A percentile compares a stretch with the other conserved stretches of the same genome.
These are phyloP conservation scores for Camptophora hylomeconis DNA, from an alignment of 2,329 filamentous ascomycete genomes.

Conservation along the genomic window DNA sequence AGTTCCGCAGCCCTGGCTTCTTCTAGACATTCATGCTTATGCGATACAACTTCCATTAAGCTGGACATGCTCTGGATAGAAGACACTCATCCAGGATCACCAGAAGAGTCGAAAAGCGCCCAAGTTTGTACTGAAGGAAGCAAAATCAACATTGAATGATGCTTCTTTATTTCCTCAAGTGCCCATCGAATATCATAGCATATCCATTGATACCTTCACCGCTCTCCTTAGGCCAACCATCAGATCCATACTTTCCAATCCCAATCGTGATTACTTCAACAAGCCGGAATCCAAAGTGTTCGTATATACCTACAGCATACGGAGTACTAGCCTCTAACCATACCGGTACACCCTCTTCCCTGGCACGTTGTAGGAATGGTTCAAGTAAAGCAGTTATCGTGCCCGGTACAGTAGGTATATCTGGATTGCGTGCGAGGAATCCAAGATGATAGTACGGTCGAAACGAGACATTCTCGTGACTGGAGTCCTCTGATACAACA, in stretches of 20 bases:
- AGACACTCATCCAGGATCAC: too few relatives aligned
- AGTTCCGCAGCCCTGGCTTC: too few relatives aligned
- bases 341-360: constrained; percentile 11
- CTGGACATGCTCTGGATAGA: too few relatives aligned
- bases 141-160: too few relatives aligned
- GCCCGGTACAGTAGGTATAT: constrained; percentile 7
- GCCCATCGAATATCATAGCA: constrained; percentile 5
- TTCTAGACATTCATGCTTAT: too few relatives aligned
- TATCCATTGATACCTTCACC: constrained; percentile 1
- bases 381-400: constrained; percentile 13
- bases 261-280: constrained; percentile 7
- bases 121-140: too few relatives aligned
- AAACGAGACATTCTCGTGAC: too few relatives aligned
- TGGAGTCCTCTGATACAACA: constrained; percentile 1
- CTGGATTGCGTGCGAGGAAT: constrained; percentile 13
- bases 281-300: constrained; percentile 11
- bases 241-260: too few relatives aligned
- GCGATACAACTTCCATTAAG: too few relatives aligned
- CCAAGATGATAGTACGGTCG: constrained; percentile 14
- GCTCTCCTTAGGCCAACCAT: constrained; percentile 2
- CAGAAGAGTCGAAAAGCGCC: too few relatives aligned
- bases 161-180: too few relatives aligned
- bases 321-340: constrained; percentile 14
- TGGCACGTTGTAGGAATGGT: constrained; percentile 13
- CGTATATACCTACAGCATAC: constrained; percentile 13